phyloP scores from a whole-genome alignment of 2,329 filamentous ascomycete genomes.

The Rutstroemia sp. region DNA sequence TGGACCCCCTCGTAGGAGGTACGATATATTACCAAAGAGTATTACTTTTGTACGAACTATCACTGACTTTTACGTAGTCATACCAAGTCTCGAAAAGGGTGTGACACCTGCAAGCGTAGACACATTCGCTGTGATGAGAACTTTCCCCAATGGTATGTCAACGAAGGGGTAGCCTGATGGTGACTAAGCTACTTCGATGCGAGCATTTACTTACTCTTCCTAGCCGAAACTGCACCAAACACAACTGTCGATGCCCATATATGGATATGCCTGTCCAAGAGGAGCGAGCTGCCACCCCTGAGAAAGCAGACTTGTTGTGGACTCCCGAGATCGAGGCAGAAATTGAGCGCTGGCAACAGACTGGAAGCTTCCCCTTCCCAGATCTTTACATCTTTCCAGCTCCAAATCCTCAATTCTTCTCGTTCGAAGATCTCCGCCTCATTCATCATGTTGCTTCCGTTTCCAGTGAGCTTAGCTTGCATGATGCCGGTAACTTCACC shows the following conservation, averaged over 20 bases:
- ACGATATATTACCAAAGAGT: slow-evolving; percentile 24
- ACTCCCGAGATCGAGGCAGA: slow-evolving; percentile 76
- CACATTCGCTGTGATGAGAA: slow-evolving; percentile 98
- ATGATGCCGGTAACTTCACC: slow-evolving; percentile 75
- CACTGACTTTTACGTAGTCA: slow-evolving; percentile 52
- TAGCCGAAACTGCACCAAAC: slow-evolving; percentile 98
- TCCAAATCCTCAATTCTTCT: slow-evolving; percentile 65
- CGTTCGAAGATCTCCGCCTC: slow-evolving; percentile 72
- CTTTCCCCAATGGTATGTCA: slow-evolving; percentile 84
- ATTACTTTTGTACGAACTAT: not conserved
- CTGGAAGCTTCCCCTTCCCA: slow-evolving; percentile 78
- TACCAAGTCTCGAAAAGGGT: slow-evolving; percentile 97
- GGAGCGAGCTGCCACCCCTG: slow-evolving; percentile 51
- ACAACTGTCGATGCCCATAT: slow-evolving; percentile 97
- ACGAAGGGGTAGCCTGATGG: slow-evolving; percentile 9
- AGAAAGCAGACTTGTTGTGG: slow-evolving; percentile 70
- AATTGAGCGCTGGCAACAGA: slow-evolving; percentile 76
- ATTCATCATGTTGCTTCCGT: slow-evolving; percentile 87
- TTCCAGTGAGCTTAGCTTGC: slow-evolving; percentile 71
- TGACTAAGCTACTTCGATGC: not conserved
- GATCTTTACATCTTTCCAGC: slow-evolving; percentile 70
- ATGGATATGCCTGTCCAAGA: slow-evolving; percentile 74
- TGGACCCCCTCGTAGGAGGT: slow-evolving; percentile 75
- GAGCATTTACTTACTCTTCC: slow-evolving; percentile 4
- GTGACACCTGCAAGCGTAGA: slow-evolving; percentile 93